Percentiles rank a stretch among this genome's conserved stretches.
These are phyloP conservation scores for Dionaea muscipula DNA, from an alignment of 179 eudicot species.

Conservation along the genomic window DNA sequence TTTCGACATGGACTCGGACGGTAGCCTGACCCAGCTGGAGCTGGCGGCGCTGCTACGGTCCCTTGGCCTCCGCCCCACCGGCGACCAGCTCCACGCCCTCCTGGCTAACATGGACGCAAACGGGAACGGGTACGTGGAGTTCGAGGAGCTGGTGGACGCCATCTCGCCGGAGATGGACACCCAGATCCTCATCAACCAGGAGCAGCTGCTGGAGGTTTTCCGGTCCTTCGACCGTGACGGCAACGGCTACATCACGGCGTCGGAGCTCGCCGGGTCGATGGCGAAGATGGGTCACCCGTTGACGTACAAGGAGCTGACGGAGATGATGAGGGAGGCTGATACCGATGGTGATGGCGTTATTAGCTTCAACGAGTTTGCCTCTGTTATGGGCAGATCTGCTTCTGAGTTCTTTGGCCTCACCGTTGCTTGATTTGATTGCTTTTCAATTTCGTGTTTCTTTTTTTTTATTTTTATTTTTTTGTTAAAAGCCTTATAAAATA, in stretches of 20 bases:
- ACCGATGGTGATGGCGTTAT: slow-evolving; percentile 83
- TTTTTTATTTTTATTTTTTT: background rate
- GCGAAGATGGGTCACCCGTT: slow-evolving; percentile 77
- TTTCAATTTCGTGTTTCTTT: too few relatives aligned
- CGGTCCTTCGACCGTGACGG: slow-evolving; percentile 70
- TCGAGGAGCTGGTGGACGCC: slow-evolving; percentile 52
- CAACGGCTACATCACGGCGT: slow-evolving; percentile 72
- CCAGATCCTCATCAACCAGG: slow-evolving; percentile 49
- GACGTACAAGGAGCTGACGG: slow-evolving; percentile 58
- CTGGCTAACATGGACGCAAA: slow-evolving; percentile 56
- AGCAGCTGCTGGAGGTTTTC: slow-evolving; percentile 59
- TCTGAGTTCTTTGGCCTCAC: slow-evolving; percentile 36
- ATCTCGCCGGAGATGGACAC: slow-evolving; percentile 43
- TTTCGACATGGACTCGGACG: slow-evolving; percentile 75
- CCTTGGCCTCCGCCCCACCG: slow-evolving; percentile 60
- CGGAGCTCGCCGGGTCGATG: slow-evolving; percentile 78
- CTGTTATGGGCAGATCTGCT: slow-evolving; percentile 66
- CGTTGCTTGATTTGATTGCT: slow-evolving; percentile 8
- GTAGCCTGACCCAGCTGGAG: slow-evolving; percentile 76
- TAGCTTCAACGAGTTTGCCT: slow-evolving; percentile 63
- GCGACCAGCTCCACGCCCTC: slow-evolving; percentile 51
- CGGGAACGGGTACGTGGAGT: slow-evolving; percentile 66
- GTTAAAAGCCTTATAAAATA: too few relatives aligned
- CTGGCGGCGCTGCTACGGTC: slow-evolving; percentile 74
- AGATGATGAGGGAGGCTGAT: slow-evolving; percentile 78